Base-by-base conservation (phyloP, 1,284 basidiomycete species). In the Moesziomyces globuligerus region DNA sequence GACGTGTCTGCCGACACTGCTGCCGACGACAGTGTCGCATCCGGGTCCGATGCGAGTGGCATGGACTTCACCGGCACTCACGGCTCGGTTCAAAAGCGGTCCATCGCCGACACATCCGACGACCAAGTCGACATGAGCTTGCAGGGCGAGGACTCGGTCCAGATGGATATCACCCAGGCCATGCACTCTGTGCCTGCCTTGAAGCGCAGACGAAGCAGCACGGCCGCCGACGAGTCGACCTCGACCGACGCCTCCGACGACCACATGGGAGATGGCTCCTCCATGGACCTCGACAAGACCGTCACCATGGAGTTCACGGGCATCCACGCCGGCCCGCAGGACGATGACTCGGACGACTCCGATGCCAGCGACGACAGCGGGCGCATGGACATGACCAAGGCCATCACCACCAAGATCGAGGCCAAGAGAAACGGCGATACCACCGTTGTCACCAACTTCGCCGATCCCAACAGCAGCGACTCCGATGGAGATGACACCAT, bases 281-380 rank as follows among this genome's bases (percentile, higher is more conserved):
- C n/a, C 44, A 60, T 56, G 60, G 56, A 59, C 26, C 11, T 70
- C 39, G 68, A 65, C 32, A 42, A 60, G 40, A 57, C 56, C 13
- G 54, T 52, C n/a, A 66, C 57, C 38, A 75, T 75, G 73, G 71
- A 75, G 34, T 58, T 76, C 26, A 74, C 72, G 17, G 52, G 48
- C 28, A 42, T 61, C 29, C 61, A 62, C 34, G 48, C 62, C 17
- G 51, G 49, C 20, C 38, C 48, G 4, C 32, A 34, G 5, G 38
- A 29, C 9, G 49, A 57, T 32, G 57, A 55, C 26, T 51, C 49
- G 1, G 51, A 52, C 3, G 55, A 74, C 18, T 49, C 55, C 18
- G 57, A 62, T 47, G 32, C 40, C 40, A 61, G 42, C 46, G 66
- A 60, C 45, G 59, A 11, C 20, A 38, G 58, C 28, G 47, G 67